A percentile compares a stretch with the other conserved stretches of the same genome.
These are phyloP conservation scores for Austroboletus festivus DNA, from an alignment of 768 basidiomycete species.

Conservation along the genomic window DNA sequence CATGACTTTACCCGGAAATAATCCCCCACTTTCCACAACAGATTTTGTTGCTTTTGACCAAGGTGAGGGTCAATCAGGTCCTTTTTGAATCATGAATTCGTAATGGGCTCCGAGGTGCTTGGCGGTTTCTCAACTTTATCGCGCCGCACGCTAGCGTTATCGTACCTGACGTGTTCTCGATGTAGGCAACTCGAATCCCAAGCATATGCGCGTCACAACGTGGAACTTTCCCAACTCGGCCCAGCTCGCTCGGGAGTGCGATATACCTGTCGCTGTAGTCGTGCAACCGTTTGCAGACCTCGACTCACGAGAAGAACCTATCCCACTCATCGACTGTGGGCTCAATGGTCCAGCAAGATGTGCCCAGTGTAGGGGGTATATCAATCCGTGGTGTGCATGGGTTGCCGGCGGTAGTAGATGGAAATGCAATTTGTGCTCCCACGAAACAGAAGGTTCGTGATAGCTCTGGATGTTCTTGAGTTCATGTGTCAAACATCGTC, in stretches of 20 bases:
- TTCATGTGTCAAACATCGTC: neutral
- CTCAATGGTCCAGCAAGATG: conserved; percentile 80
- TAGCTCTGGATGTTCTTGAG: conserved; percentile 1
- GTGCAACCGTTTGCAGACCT: conserved; percentile 89
- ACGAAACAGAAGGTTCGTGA: conserved; percentile 76
- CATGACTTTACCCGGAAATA: conserved; percentile 56
- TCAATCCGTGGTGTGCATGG: conserved; percentile 94
- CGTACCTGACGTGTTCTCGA: conserved; percentile 14
- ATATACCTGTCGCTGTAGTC: conserved; percentile 79
- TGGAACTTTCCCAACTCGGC: conserved; percentile 84
- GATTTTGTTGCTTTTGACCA: conserved; percentile 92
- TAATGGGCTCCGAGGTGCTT: neutral
- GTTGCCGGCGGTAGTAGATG: conserved; percentile 78
- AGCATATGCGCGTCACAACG: conserved; percentile 84
- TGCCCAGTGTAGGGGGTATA: conserved; percentile 77
- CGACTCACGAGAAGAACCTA: conserved; percentile 71
- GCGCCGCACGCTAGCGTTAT: neutral
- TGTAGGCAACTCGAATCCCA: conserved; percentile 85
- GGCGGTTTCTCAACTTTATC: neutral
- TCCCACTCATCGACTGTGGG: conserved; percentile 76
- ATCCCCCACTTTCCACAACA: conserved; percentile 80
- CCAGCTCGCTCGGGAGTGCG: conserved; percentile 75
- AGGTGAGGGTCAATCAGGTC: conserved; percentile 40
- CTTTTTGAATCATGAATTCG: neutral
- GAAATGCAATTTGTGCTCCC: conserved; percentile 88